These are phyloP conservation scores for Yarrowia deformans DNA, from an alignment of 805 yeast genomes.

Conservation along the genomic window DNA sequence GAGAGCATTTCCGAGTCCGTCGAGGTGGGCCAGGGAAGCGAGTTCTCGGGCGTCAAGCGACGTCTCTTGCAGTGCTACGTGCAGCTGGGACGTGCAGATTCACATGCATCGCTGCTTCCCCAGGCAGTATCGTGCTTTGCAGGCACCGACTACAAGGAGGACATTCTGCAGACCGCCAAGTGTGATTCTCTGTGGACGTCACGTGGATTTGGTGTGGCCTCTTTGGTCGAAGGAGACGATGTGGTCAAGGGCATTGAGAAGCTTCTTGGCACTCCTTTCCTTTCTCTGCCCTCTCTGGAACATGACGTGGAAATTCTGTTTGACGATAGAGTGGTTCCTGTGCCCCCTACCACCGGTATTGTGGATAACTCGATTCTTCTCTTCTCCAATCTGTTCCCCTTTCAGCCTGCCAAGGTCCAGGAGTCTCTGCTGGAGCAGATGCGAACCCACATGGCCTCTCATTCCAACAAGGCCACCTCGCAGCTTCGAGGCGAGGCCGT, in stretches of 20 bases:
- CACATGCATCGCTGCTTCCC: conserved; percentile 32
- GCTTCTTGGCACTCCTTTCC: conserved; percentile 49
- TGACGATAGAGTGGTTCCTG: conserved; percentile 41
- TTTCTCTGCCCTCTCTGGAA: conserved; percentile 41
- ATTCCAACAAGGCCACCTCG: conserved; percentile 29
- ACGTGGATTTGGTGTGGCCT: conserved; percentile 30
- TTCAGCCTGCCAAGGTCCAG: conserved; percentile 78
- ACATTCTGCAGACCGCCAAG: conserved; percentile 17
- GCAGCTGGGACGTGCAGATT: conserved; percentile 43
- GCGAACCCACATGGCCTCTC: conserved; percentile 56
- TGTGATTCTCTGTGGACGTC: conserved; percentile 34
- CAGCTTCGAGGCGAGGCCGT: conserved; percentile 55
- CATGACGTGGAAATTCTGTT: conserved; percentile 29
- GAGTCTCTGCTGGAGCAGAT: conserved; percentile 85
- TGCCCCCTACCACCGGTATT: conserved; percentile 56
- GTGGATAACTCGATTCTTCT: conserved; percentile 83
- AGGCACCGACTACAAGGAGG: conserved; percentile 27
- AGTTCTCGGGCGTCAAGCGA: conserved; percentile 15
- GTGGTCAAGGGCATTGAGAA: conserved; percentile 54
- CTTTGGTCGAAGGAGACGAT: conserved; percentile 44
- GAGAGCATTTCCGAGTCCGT: conserved; percentile 45
- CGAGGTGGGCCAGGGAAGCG: conserved; percentile 43
- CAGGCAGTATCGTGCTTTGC: conserved; percentile 31
- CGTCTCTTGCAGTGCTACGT: conserved; percentile 55
- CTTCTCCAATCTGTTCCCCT: conserved; percentile 73